Conservation (phyloP, 495 filamentous ascomycete species). For the Chaetomium tenue region DNA sequence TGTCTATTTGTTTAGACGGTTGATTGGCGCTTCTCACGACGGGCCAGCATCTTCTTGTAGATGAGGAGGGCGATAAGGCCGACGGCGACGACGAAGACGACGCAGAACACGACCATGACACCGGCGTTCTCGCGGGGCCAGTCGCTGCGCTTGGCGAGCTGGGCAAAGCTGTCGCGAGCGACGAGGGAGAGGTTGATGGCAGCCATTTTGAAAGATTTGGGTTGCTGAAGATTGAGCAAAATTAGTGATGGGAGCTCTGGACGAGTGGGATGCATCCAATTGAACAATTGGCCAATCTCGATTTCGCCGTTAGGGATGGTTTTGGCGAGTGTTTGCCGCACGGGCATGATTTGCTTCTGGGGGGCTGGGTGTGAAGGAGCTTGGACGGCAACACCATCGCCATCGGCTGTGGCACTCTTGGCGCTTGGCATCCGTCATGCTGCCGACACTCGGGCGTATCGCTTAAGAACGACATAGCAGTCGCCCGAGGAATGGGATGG, state of each 20-base stretch:
- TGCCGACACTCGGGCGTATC: slow-evolving; percentile 3
- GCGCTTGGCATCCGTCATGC: slow-evolving; percentile 30
- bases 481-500: background rate
- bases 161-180: slow-evolving; percentile 46
- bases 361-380: background rate
- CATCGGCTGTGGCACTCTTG: slow-evolving; percentile 15
- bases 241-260: slow-evolving; percentile 16
- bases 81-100: slow-evolving; percentile 53
- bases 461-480: background rate
- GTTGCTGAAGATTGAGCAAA: background rate
- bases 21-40: slow-evolving; percentile 38
- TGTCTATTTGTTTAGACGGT: slow-evolving; percentile 14
- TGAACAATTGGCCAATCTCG: slow-evolving; percentile 1
- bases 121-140: slow-evolving; percentile 52
- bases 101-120: slow-evolving; percentile 60
- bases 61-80: slow-evolving; percentile 49
- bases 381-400: background rate
- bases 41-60: slow-evolving; percentile 42
- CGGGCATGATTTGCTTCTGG: slow-evolving; percentile 5
- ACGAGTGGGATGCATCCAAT: background rate
- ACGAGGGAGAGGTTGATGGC: slow-evolving; percentile 48
- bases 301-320: background rate
- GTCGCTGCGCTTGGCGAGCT: slow-evolving; percentile 52
- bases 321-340: slow-evolving; percentile 1
- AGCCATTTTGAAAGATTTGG: slow-evolving; percentile 41